phyloP scores from a whole-genome alignment of 768 basidiomycete species.

The Cystobasidium ongulense region DNA sequence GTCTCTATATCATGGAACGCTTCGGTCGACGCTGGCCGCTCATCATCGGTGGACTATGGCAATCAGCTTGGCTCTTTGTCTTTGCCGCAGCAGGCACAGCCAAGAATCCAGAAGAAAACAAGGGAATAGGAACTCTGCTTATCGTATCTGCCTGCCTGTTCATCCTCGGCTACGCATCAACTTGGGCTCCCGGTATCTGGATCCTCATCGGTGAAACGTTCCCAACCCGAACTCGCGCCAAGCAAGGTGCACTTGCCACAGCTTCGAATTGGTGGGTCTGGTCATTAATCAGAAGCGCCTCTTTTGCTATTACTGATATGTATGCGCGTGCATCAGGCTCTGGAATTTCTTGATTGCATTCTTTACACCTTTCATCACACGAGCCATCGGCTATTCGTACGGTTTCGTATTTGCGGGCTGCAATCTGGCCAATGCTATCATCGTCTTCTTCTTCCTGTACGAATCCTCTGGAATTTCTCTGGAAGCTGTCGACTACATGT shows the following conservation, averaged over 20 bases:
- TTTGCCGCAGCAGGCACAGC: slow-evolving; percentile 66
- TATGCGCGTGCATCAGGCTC: slow-evolving; percentile 43
- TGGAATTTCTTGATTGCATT: slow-evolving; percentile 53
- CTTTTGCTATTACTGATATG: not conserved
- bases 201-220: slow-evolving; percentile 68
- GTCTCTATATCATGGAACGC: slow-evolving; percentile 65
- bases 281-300: not conserved
- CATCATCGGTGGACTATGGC: slow-evolving; percentile 51
- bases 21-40: slow-evolving; percentile 57
- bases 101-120: slow-evolving; percentile 51
- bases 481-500: slow-evolving; percentile 46
- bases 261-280: slow-evolving; percentile 52
- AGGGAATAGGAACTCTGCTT: slow-evolving; percentile 56
- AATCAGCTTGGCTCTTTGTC: slow-evolving; percentile 51
- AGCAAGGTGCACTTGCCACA: slow-evolving; percentile 62
- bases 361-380: slow-evolving; percentile 47
- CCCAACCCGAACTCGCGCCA: slow-evolving; percentile 48
- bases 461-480: slow-evolving; percentile 61
- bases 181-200: slow-evolving; percentile 62
- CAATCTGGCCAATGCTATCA: slow-evolving; percentile 50
- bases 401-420: slow-evolving; percentile 46
- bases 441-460: slow-evolving; percentile 69
- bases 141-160: slow-evolving; percentile 63
- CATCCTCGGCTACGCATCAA: slow-evolving; percentile 63
- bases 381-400: slow-evolving; percentile 22